Conservation (phyloP, 495 filamentous ascomycete genomes). For the Aspergillus coremiiformis region DNA sequence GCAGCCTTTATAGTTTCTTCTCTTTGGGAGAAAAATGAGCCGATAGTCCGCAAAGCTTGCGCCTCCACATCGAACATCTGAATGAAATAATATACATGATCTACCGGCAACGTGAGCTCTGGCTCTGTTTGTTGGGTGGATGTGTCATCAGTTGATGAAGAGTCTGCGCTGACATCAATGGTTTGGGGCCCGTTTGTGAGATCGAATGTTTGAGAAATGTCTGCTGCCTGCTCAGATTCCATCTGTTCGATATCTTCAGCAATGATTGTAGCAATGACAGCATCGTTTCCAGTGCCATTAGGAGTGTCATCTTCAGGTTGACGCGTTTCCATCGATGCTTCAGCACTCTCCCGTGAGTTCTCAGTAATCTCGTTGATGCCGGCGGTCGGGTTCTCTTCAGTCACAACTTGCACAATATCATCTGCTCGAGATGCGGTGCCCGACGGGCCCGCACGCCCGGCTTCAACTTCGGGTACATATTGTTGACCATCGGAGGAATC, state of each 20-base stretch:
- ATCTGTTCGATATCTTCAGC: constrained; percentile 17
- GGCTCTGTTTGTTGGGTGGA: constrained; percentile 6
- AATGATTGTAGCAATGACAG: constrained; percentile 19
- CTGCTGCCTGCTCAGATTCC: constrained; percentile 6
- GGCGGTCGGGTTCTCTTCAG: neutral
- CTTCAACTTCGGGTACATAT: constrained; percentile 18
- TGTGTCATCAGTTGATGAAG: constrained; percentile 2
- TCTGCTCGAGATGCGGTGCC: constrained; percentile 2
- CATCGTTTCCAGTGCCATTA: constrained; percentile 16
- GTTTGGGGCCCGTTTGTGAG: neutral
- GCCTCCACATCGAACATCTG: constrained; percentile 45
- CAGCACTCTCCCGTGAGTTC: neutral
- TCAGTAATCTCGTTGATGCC: neutral
- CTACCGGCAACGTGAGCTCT: constrained; percentile 22
- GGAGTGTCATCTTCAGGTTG: constrained; percentile 1
- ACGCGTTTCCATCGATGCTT: neutral
- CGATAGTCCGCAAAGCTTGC: constrained; percentile 47
- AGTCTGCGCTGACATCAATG: neutral
- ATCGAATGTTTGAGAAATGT: neutral
- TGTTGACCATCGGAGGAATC: constrained; percentile 18
- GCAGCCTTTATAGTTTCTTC: constrained; percentile 40
- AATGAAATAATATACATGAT: constrained; percentile 43
- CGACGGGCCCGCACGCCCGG: constrained; percentile 29
- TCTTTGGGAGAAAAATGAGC: constrained; percentile 38
- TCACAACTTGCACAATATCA: neutral